phyloP scores from a whole-genome alignment of 805 yeast species.

The Starmerella davenportii region DNA sequence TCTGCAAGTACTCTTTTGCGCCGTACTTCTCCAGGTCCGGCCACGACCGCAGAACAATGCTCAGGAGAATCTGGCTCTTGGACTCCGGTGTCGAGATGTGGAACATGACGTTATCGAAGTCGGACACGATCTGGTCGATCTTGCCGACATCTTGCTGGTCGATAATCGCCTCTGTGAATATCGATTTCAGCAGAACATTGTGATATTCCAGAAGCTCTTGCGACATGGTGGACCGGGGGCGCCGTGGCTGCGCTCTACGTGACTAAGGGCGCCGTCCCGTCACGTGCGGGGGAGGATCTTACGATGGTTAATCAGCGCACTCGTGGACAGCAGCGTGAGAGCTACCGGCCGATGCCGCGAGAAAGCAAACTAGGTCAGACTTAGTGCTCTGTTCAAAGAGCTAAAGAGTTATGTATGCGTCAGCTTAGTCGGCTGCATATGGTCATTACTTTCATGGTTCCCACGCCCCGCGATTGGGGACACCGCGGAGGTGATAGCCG shows the following conservation, averaged over 20 bases:
- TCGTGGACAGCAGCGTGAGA: too few species aligned
- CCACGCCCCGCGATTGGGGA: too few species aligned
- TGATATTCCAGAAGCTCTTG: conserved; percentile 80
- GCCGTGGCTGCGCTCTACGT: not conserved
- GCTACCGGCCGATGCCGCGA: too few species aligned
- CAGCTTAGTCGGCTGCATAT: too few species aligned
- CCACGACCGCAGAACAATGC: conserved; percentile 63
- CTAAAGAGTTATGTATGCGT: too few species aligned
- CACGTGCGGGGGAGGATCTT: not conserved
- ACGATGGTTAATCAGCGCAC: not conserved
- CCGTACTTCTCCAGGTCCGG: conserved; percentile 53
- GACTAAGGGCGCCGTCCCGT: not conserved
- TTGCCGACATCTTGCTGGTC: conserved; percentile 30
- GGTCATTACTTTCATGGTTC: too few species aligned
- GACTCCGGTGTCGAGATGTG: conserved; percentile 79
- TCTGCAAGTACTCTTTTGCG: conserved; percentile 24
- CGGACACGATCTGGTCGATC: conserved; percentile 76
- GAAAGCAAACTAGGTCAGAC: too few species aligned
- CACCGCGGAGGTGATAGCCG: too few species aligned
- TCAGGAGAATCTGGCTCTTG: conserved; percentile 45
- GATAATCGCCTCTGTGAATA: conserved; percentile 52
- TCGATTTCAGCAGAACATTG: conserved; percentile 64
- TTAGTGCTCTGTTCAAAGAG: too few species aligned
- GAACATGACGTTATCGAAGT: conserved; percentile 88
- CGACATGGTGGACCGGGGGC: conserved; percentile 9